A percentile compares a stretch with the other conserved stretches of the same genome.
Evolutionary conservation across 805 yeast species (phyloP).

Genomic region (Kuraishia floccosa): DNA sequence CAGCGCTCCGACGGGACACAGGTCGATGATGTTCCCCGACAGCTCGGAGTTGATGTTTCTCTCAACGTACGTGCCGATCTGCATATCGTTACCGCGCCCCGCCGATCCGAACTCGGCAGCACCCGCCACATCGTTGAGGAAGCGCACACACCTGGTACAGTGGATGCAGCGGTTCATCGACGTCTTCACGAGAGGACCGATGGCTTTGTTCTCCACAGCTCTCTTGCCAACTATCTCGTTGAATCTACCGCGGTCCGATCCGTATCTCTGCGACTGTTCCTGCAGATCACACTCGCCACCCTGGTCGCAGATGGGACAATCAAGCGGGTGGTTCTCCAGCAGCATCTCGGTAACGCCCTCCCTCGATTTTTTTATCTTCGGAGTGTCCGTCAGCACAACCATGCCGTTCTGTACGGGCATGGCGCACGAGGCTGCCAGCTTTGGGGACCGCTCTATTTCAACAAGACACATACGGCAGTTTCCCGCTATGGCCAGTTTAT

Average conservation of each 20-base stretch:
- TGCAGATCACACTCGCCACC: constrained; percentile 93
- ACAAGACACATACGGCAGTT: constrained; percentile 91
- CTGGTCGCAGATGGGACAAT: constrained; percentile 89
- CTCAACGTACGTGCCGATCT: constrained; percentile 82
- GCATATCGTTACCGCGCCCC: constrained; percentile 89
- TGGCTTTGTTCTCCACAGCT: constrained; percentile 83
- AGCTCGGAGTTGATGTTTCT: constrained; percentile 75
- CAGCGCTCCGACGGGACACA: constrained; percentile 89
- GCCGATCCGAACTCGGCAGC: constrained; percentile 85
- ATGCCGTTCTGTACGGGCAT: constrained; percentile 87
- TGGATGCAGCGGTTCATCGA: constrained; percentile 90
- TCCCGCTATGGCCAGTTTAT: constrained; percentile 83
- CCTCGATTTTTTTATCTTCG: constrained; percentile 70
- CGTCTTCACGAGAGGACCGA: constrained; percentile 83
- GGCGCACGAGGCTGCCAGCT: constrained; percentile 84
- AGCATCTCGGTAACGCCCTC: constrained; percentile 89
- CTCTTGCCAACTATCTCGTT: constrained; percentile 74
- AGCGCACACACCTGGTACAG: constrained; percentile 85
- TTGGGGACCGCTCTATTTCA: constrained; percentile 82
- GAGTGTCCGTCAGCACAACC: constrained; percentile 74
- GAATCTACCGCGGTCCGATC: constrained; percentile 81
- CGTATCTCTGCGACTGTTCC: constrained; percentile 77
- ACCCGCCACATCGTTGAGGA: constrained; percentile 85
- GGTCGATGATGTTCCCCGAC: constrained; percentile 78
- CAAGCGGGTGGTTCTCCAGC: constrained; percentile 81